These are phyloP conservation scores for Thamnidium elegans DNA, from an alignment of 192 early-diverging fungal species.

Conservation along the genomic window DNA sequence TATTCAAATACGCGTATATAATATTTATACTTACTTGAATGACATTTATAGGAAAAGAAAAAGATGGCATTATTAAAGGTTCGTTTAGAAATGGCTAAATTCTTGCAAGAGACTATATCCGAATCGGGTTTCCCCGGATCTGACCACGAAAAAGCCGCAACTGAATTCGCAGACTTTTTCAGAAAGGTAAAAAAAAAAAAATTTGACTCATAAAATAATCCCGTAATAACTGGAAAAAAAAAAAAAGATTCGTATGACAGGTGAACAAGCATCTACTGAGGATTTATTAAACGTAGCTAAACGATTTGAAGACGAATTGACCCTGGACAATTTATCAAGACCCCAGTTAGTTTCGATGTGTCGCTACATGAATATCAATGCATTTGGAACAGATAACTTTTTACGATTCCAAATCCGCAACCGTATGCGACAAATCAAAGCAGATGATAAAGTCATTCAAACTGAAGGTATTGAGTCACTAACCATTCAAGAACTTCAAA, in stretches of 20 bases:
- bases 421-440: conserved; percentile 79
- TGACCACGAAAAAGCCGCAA: conserved; percentile 52
- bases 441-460: conserved; percentile 85
- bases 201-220: neutral
- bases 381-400: conserved; percentile 98
- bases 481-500: conserved; percentile 84
- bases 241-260: conserved; percentile 71
- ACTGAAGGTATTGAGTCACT: conserved; percentile 86
- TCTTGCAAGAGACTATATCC: conserved; percentile 92
- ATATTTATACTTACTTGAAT: neutral
- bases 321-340: conserved; percentile 87
- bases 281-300: conserved; percentile 83
- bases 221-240: neutral
- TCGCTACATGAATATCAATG: conserved; percentile 91
- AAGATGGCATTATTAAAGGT: conserved; percentile 88
- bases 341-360: conserved; percentile 95
- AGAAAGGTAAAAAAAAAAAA: conserved; percentile 52
- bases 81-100: conserved; percentile 91
- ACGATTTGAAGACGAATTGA: conserved; percentile 92
- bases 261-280: conserved; percentile 76
- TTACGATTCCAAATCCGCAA: conserved; percentile 90
- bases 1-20: neutral
- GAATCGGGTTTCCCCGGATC: conserved; percentile 66
- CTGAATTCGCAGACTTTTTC: conserved; percentile 76
- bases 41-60: conserved; percentile 80